These are phyloP conservation scores for Suillus sp. DNA, from an alignment of 768 basidiomycete genomes.

Conservation along the genomic window DNA sequence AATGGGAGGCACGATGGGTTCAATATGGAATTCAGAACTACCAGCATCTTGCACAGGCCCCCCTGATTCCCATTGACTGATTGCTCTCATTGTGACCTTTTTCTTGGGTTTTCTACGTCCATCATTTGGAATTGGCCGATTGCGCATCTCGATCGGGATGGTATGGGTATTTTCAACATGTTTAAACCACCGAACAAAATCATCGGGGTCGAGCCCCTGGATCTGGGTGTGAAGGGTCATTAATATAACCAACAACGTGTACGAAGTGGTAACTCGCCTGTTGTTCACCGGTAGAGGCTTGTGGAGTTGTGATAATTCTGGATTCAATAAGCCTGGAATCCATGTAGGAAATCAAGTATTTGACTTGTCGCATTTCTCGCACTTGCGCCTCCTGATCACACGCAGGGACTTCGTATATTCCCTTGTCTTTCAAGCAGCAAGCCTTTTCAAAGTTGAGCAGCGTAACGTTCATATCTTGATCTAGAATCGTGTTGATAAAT, in stretches of 20 bases:
- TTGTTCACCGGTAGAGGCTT: neutral
- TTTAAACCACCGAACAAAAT: constrained; percentile 8
- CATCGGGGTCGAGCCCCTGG: neutral
- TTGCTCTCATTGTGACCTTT: neutral
- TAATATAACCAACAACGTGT: too few species aligned
- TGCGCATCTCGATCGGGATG: constrained; percentile 8
- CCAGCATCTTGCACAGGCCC: neutral
- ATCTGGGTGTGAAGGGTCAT: neutral
- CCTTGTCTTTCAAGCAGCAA: constrained; percentile 9
- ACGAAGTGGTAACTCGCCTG: neutral
- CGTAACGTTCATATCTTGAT: constrained; percentile 5
- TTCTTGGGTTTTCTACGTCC: constrained; percentile 8
- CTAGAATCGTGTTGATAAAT: neutral
- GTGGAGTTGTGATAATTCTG: neutral
- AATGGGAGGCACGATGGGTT: neutral
- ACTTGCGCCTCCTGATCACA: constrained; percentile 16
- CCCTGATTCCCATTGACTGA: neutral
- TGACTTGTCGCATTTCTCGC: constrained; percentile 25
- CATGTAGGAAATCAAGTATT: constrained; percentile 26
- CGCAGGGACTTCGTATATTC: neutral
- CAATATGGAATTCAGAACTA: neutral
- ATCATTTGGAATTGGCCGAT: constrained; percentile 14
- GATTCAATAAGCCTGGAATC: constrained; percentile 14
- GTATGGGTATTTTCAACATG: constrained; percentile 1
- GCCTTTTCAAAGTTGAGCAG: constrained; percentile 18